phyloP scores from a whole-genome alignment of 2,329 filamentous ascomycete species.

The Aspergillus hiratsukae region DNA sequence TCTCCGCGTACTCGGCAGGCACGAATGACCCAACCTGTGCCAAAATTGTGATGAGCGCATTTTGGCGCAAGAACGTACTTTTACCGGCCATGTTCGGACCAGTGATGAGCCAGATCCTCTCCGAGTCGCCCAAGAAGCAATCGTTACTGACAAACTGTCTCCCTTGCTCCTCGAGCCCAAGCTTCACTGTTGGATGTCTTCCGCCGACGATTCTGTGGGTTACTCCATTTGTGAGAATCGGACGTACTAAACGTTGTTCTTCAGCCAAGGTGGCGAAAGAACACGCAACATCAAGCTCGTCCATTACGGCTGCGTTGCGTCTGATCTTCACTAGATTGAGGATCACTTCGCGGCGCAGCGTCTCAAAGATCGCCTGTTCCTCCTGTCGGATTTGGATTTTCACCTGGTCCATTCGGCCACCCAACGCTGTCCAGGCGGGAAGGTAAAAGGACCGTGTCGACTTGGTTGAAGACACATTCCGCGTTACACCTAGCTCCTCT shows the following conservation, averaged over 20 bases:
- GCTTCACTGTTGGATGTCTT: conserved; percentile 87
- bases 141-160: conserved; percentile 81
- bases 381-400: conserved; percentile 75
- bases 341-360: conserved; percentile 71
- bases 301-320: conserved; percentile 83
- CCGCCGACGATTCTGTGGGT: conserved; percentile 77
- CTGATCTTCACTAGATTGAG: conserved; percentile 78
- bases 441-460: conserved; percentile 81
- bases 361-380: conserved; percentile 73
- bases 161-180: conserved; percentile 72
- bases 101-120: conserved; percentile 63
- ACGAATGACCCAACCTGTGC: conserved; percentile 92
- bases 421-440: conserved; percentile 77
- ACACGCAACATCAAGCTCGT: conserved; percentile 86
- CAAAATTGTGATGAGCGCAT: conserved; percentile 87
- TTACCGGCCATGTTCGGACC: conserved; percentile 99
- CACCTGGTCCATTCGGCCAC: conserved; percentile 70
- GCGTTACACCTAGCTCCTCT: conserved; percentile 41
- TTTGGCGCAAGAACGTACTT: conserved; percentile 91
- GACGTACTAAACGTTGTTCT: conserved; percentile 70
- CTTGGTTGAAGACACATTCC: conserved; percentile 72
- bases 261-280: conserved; percentile 76
- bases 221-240: conserved; percentile 61
- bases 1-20: conserved; percentile 76
- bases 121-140: conserved; percentile 73